Evolutionary conservation across 306 rosid genomes (phyloP).

Genomic region (Vachellia collinsii): DNA sequence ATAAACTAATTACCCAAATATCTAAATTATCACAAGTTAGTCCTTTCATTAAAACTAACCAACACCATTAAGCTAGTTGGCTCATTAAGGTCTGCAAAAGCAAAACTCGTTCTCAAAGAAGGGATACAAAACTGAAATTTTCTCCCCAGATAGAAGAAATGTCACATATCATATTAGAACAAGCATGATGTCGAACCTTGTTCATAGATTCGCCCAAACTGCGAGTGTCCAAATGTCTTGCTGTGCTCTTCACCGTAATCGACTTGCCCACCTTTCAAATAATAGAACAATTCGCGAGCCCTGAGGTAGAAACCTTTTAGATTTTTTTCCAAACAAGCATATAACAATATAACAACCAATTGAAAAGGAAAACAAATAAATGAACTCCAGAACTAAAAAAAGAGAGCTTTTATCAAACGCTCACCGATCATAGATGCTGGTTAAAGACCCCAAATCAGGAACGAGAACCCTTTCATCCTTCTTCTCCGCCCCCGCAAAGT

Average conservation of each 20-base stretch:
- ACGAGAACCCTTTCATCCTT: slow-evolving; percentile 94
- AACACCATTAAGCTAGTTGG: neutral
- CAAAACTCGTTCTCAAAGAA: neutral
- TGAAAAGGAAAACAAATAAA: neutral
- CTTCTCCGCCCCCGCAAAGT: slow-evolving; percentile 98
- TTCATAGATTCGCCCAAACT: slow-evolving; percentile 79
- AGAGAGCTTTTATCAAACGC: slow-evolving; percentile 5
- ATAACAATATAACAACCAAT: neutral
- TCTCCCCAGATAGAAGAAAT: no score
- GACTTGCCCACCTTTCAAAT: slow-evolving; percentile 93
- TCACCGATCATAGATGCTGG: slow-evolving; percentile 88
- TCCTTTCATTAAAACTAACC: neutral
- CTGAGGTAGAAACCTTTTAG: slow-evolving; percentile 45
- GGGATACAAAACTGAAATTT: no score
- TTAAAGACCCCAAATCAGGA: slow-evolving; percentile 96
- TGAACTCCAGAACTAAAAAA: slow-evolving; percentile 1
- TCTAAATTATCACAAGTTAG: neutral
- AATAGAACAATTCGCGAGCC: slow-evolving; percentile 95
- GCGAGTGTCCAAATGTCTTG: slow-evolving; percentile 82
- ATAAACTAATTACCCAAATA: neutral
- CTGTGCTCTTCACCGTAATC: slow-evolving; percentile 96
- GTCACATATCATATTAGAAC: neutral
- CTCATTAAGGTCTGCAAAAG: neutral
- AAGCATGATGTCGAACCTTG: slow-evolving; percentile 54
- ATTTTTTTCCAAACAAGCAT: neutral